Base-by-base conservation (phyloP, 2,329 filamentous ascomycete genomes). In the Penicillium freii region DNA sequence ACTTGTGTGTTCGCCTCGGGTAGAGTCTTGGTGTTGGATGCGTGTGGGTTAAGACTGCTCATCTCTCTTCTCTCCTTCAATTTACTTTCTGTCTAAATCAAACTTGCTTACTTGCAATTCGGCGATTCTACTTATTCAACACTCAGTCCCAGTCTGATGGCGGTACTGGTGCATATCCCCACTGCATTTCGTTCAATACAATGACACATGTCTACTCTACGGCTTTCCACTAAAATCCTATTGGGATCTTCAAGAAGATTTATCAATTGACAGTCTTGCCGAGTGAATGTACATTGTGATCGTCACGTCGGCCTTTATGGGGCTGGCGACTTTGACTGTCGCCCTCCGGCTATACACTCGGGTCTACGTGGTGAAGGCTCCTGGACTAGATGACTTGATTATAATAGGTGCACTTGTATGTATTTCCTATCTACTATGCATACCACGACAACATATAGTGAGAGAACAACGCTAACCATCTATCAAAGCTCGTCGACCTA, bases 381-480 rank as follows among this genome's bases (percentile, higher is more conserved):
- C 66, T 4, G 69, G 70, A 17, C 63, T 63, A 54, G 70, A 72
- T 56, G 70, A 72, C 56, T 27, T 67, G 36, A n/a, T 70, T 17
- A 58, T 71, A 47, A 40, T 57, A 4, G 5, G 47, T 25, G 62
- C 70, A 39, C 51, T 66, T 62, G 66, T 68, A 63, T 19, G 56
- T 59, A 29, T 0, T 19, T 21, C n/a, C 1, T 1, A 27, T 19
- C 11, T 21, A 25, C 5, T 10, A n/a, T 7, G 8, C 17, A 23
- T 23, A n/a, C 9, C 19, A 34, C 4, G 3, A 47, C 4, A 2
- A 1, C 5, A 8, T 5, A 15, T 4, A 27, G 19, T 25, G 34
- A 21, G 7, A 17, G 4, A 8, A 27, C 7, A 39, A 19, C 25
- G 3, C 27, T 47, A 29, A 48, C 31, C 4, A 29, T 15, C 21